Evolutionary conservation across 1,139 yeast genomes (phyloP), one percentile per base, ranked within the genome.

Genomic region (Kodamaea arcana): DNA sequence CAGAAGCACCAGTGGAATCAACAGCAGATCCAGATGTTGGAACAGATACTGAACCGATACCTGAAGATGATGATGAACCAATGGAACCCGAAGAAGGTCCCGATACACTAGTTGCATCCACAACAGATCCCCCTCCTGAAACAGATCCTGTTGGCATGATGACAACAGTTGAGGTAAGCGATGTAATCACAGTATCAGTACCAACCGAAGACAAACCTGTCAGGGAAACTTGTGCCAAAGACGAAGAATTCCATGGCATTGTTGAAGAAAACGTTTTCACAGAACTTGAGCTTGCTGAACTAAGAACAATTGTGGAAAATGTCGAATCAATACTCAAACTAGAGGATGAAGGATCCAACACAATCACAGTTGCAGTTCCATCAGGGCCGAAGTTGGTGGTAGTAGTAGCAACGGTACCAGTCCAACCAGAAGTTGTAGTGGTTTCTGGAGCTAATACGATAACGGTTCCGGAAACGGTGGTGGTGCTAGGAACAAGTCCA

Each of bases 351-450:
- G 28, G 28, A 13, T 25, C 28, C 15, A 25, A 25, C 7, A 24
- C 14, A 24, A 24, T 12, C 7, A 24, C 26, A 12, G 26, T 24
- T 8, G 7, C 26, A 24, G 26, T 24, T 10, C 35, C 38, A 18
- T 18, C 26, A 4, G 37, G 47, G n/a, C 24, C 17, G 13, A 33
- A 27, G 11, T 16, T 15, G 7, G 41, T 39, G n/a, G 41, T 33
- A 14, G 46, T 41, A 18, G 34, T 20, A 1, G 38, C 35, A 5
- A 11, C 24, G 22, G 23, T 16, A 14, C 41, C 42, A 13, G 39
- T 37, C 45, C 46, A 44, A 4, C 41, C 37, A 2, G 30, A 26
- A 4, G 48, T 41, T 4, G 34, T 13, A 6, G 54, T 45, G 5
- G 37, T 30, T 3, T 42, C 40, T 13, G 39, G 41, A 15, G 39